Evolutionary conservation across 108 stramenopile species (phyloP).

Genomic region (Conticribra guillardii): DNA sequence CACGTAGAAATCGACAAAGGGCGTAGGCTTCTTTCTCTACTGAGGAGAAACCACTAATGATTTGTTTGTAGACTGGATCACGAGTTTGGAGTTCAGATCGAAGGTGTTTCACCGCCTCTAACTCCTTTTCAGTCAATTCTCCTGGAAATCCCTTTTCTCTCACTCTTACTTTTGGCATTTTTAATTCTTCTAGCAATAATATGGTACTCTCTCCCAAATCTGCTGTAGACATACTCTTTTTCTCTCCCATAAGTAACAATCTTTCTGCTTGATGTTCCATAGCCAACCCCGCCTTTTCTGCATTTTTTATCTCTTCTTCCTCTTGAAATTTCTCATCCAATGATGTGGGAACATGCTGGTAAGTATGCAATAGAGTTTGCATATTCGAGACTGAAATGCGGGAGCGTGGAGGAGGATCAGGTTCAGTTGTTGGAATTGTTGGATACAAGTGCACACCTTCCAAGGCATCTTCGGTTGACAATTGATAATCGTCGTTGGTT

Average conservation of each 20-base stretch:
- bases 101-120: constrained; percentile 27
- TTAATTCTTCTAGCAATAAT: constrained; percentile 39
- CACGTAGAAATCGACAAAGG: constrained; percentile 42
- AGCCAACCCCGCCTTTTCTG: constrained; percentile 26
- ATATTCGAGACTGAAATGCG: constrained; percentile 25
- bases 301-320: constrained; percentile 1
- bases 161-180: constrained; percentile 17
- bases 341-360: constrained; percentile 17
- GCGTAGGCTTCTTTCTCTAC: constrained; percentile 52
- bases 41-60: constrained; percentile 24
- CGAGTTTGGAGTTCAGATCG: constrained; percentile 14
- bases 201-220: constrained; percentile 21
- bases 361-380: constrained; percentile 25
- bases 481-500: constrained; percentile 6
- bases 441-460: constrained; percentile 40
- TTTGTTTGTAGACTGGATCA: constrained; percentile 43
- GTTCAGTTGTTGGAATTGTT: constrained; percentile 17
- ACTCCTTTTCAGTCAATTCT: constrained; percentile 40
- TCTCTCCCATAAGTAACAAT: constrained; percentile 5
- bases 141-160: constrained; percentile 47
- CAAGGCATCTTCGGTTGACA: constrained; percentile 7
- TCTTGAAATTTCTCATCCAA: constrained; percentile 7
- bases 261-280: constrained; percentile 28
- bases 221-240: not conserved
- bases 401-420: constrained; percentile 15